phyloP scores from a whole-genome alignment of 2,329 filamentous ascomycete species.

The Emergomyces africanus region DNA sequence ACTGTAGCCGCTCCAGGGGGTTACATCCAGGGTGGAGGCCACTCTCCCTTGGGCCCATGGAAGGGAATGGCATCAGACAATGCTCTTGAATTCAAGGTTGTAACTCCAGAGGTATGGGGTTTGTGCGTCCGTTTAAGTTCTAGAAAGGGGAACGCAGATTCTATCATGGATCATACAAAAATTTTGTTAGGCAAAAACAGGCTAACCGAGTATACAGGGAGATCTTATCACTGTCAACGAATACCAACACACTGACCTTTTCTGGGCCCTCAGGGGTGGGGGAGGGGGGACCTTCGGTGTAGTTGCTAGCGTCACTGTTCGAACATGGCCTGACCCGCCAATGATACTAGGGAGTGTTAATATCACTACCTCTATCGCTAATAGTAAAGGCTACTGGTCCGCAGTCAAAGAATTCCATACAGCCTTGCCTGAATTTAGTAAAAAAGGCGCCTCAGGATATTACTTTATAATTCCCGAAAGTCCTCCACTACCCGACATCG shows the following conservation, averaged over 20 bases:
- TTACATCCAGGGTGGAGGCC: conserved; percentile 49
- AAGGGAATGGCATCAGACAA: conserved; percentile 50
- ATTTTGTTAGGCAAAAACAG: neutral
- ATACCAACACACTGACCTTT: conserved; percentile 41
- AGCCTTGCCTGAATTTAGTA: conserved; percentile 33
- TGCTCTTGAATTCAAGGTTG: conserved; percentile 42
- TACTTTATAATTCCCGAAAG: conserved; percentile 26
- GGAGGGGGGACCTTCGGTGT: conserved; percentile 48
- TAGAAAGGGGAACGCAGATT: neutral
- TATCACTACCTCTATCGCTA: conserved; percentile 9
- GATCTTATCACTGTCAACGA: conserved; percentile 37
- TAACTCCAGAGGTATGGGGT: conserved; percentile 32
- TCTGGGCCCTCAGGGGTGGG: conserved; percentile 50
- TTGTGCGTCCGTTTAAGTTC: neutral
- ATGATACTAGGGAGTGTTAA: conserved; percentile 18
- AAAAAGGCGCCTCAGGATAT: conserved; percentile 29
- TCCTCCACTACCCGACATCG: conserved; percentile 16
- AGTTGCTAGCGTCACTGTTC: conserved; percentile 39
- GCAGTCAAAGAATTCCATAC: conserved; percentile 23
- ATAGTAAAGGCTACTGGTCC: conserved; percentile 13
- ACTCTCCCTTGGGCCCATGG: conserved; percentile 39
- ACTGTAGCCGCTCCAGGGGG: conserved; percentile 48
- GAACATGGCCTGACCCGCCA: conserved; percentile 28
- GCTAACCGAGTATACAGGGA: conserved; percentile 19
- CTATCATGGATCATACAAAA: neutral